A percentile compares a stretch with the other conserved stretches of the same genome.
phyloP scores from a whole-genome alignment of 768 basidiomycete genomes.

The Tricholoma sp. region DNA sequence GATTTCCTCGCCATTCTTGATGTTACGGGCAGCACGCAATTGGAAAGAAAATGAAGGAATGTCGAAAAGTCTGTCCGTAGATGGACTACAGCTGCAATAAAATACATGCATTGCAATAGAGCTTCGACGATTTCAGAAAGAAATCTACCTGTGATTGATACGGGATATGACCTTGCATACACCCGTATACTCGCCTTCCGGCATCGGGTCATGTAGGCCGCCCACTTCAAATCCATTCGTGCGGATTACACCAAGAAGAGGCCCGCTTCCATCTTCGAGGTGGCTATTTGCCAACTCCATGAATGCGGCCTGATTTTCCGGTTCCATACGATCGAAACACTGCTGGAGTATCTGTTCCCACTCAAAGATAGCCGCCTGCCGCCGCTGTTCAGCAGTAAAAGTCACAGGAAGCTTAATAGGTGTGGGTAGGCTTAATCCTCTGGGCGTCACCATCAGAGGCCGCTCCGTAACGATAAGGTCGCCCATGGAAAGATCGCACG shows the following conservation, averaged over 20 bases:
- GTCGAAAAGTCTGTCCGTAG: slow-evolving; percentile 22
- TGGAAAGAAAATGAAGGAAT: slow-evolving; percentile 25
- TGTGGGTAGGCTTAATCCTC: slow-evolving; percentile 12
- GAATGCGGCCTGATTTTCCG: slow-evolving; percentile 22
- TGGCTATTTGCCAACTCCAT: slow-evolving; percentile 27
- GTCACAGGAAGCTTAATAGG: slow-evolving; percentile 4
- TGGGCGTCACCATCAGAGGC: slow-evolving; percentile 17
- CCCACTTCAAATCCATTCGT: slow-evolving; percentile 27
- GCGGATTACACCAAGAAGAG: slow-evolving; percentile 26
- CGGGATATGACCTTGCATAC: slow-evolving; percentile 27
- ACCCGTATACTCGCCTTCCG: slow-evolving; percentile 18
- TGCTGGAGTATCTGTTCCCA: slow-evolving; percentile 20
- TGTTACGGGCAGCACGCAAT: slow-evolving; percentile 20
- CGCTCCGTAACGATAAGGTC: slow-evolving; percentile 19
- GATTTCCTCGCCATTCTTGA: slow-evolving; percentile 28
- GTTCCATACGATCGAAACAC: slow-evolving; percentile 20
- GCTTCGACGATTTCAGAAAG: neutral
- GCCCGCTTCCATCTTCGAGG: slow-evolving; percentile 28
- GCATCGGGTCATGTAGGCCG: slow-evolving; percentile 16
- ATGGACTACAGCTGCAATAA: slow-evolving; percentile 25
- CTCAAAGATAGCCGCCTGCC: slow-evolving; percentile 7
- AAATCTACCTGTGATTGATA: slow-evolving; percentile 31
- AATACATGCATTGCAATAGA: neutral
- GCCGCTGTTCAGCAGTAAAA: slow-evolving; percentile 3
- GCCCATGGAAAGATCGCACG: slow-evolving; percentile 15